A percentile compares a stretch with the other conserved stretches of the same genome.
phyloP scores from a whole-genome alignment of 768 basidiomycete species.

The Russula sp. region DNA sequence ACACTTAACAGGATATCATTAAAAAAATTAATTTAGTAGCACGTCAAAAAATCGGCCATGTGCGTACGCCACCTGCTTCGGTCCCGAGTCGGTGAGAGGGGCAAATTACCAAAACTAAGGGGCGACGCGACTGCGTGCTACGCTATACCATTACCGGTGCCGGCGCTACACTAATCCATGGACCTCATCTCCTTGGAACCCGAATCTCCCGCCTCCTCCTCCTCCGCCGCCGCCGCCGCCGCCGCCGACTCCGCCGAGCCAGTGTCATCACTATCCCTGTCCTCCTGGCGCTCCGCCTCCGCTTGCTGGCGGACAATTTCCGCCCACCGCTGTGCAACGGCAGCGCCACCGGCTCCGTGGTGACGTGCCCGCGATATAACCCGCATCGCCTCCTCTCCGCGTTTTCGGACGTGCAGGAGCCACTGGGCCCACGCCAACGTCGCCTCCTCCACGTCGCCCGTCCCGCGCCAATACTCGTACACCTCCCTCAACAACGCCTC shows the following conservation, averaged over 20 bases:
- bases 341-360: constrained; percentile 29
- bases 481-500: constrained; percentile 32
- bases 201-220: not conserved
- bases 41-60: not conserved
- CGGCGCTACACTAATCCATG: not conserved
- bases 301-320: constrained; percentile 9
- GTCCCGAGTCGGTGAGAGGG: not conserved
- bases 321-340: constrained; percentile 36
- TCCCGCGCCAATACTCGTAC: constrained; percentile 41
- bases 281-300: constrained; percentile 1
- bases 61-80: not conserved
- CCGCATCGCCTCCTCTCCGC: constrained; percentile 32
- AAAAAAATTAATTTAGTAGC: too few relatives aligned
- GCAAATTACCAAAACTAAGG: too few relatives aligned
- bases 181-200: too few relatives aligned
- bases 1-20: not conserved
- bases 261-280: not conserved
- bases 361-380: constrained; percentile 33
- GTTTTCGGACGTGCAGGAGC: constrained; percentile 32
- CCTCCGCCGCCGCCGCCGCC: not conserved
- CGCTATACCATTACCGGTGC: not conserved
- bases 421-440: constrained; percentile 43
- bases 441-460: constrained; percentile 35
- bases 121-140: too few relatives aligned
- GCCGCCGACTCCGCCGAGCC: not conserved